Evolutionary conservation across 2,329 filamentous ascomycete species (phyloP), one percentile per base, ranked within the genome.

Genomic region (Cladosporium oxysporum): DNA sequence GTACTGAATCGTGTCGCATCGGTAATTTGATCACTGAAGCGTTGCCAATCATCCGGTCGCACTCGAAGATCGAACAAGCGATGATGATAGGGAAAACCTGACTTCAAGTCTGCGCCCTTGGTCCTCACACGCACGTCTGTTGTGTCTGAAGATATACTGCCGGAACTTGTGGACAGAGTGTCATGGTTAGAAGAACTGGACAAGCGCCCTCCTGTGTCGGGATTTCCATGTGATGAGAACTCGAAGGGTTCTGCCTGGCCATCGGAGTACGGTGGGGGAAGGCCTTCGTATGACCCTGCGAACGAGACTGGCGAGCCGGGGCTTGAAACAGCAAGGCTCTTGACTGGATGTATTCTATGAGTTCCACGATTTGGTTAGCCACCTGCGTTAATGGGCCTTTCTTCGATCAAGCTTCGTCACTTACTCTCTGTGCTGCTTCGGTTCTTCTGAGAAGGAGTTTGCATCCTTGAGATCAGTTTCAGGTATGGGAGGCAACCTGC

Each of bases 41-140:
- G 52, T 8, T 72, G 68, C 71, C 71, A 73, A 33, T 67, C 69
- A 23, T 66, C 66, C 8, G 69, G 70, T 53, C 69, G 69, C 14
- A 73, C 68, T 10, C 66, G 66, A n/a, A 72, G 29, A 21, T 73
- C 71, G 55, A 69, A 72, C 10, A 73, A 65, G 12, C 67, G 65
- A 6, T 68, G 69, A 62, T 72, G 71, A 28, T 73, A 73, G 1
- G 70, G 58, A 31, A 72, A 73, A 2, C 71, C 70, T 5, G 67
- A 68, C 18, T 67, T 68, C 26, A 73, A 63, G n/a, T 66, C 63
- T 4, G 68, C 31, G 16, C 71, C 71, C 63, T 66, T 71, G 21
- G 71, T 71, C 18, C 66, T 52, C 5, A 73, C 65, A 12, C 66
- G 68, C 10, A 73, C 55, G 7, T 64, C 59, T 11, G 64, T 4